A percentile compares a stretch with the other conserved stretches of the same genome.
phyloP scores from a whole-genome alignment of 495 filamentous ascomycete species.

The Aspergillus saccharolyticus region DNA sequence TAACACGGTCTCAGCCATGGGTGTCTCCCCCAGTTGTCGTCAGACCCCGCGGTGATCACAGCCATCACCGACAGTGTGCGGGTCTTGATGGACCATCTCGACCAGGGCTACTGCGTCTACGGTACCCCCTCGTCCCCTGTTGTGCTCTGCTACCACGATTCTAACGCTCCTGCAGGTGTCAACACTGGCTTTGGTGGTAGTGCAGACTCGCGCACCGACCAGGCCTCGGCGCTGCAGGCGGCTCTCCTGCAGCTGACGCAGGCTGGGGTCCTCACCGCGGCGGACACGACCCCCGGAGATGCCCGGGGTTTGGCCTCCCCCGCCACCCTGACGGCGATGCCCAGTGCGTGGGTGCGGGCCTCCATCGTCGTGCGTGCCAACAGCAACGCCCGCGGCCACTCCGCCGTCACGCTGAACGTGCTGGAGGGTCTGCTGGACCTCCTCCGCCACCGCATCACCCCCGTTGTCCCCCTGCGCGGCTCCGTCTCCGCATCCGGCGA shows the following conservation, averaged over 20 bases:
- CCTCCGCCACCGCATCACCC: conserved; percentile 44
- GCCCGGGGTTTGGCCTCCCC: conserved; percentile 18
- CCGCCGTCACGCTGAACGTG: conserved; percentile 46
- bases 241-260: conserved; percentile 49
- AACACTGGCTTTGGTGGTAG: conserved; percentile 66
- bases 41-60: conserved; percentile 13
- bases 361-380: conserved; percentile 56
- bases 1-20: conserved; percentile 13
- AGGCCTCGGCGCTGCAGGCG: conserved; percentile 44
- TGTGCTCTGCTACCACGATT: not conserved
- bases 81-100: conserved; percentile 17
- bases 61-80: conserved; percentile 15
- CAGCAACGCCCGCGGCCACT: conserved; percentile 53
- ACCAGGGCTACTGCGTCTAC: conserved; percentile 17
- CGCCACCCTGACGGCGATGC: conserved; percentile 30
- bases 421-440: conserved; percentile 46
- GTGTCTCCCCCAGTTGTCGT: conserved; percentile 14
- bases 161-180: conserved; percentile 38
- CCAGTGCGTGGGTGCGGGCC: conserved; percentile 48
- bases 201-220: conserved; percentile 48
- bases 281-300: conserved; percentile 19
- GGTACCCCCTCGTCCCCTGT: conserved; percentile 6
- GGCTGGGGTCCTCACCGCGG: conserved; percentile 42
- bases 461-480: conserved; percentile 53
- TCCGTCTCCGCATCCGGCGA: conserved; percentile 62